Evolutionary conservation across 1,284 basidiomycete species (phyloP).

Genomic region (Limonomyces culmigenus): DNA sequence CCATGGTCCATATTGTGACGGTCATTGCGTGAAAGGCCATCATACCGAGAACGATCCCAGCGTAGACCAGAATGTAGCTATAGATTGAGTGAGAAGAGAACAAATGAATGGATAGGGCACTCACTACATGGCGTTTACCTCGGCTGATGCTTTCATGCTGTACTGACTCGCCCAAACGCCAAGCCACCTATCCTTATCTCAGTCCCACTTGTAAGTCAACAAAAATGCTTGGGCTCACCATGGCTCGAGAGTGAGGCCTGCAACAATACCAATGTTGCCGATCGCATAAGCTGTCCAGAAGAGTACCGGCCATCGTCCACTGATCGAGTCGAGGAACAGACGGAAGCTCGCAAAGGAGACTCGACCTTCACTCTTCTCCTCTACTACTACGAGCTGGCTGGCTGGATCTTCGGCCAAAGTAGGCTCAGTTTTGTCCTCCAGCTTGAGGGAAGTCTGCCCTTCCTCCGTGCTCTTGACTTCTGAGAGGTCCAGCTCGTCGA

Average conservation of each 20-base stretch:
- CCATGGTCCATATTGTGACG: slow-evolving; percentile 19
- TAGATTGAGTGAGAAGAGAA: background rate
- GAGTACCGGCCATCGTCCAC: background rate
- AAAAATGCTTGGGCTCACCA: background rate
- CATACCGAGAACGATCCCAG: background rate
- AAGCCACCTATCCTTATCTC: background rate
- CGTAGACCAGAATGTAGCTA: background rate
- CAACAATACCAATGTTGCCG: background rate
- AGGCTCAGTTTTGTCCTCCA: background rate
- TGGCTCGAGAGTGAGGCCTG: background rate
- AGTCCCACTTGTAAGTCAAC: background rate
- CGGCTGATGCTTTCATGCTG: background rate
- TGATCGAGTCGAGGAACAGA: background rate
- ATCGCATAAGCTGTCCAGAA: background rate
- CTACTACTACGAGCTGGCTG: background rate
- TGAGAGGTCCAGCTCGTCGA: background rate
- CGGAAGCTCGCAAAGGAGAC: background rate
- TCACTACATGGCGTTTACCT: background rate
- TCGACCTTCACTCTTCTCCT: background rate
- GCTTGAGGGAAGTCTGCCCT: background rate
- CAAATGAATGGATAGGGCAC: background rate
- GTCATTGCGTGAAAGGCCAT: slow-evolving; percentile 3
- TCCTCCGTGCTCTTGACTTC: background rate
- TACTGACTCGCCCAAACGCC: background rate
- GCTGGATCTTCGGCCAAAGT: background rate